Conservation (phyloP, 148 eudicot genomes). For the Spergularia marina region DNA sequence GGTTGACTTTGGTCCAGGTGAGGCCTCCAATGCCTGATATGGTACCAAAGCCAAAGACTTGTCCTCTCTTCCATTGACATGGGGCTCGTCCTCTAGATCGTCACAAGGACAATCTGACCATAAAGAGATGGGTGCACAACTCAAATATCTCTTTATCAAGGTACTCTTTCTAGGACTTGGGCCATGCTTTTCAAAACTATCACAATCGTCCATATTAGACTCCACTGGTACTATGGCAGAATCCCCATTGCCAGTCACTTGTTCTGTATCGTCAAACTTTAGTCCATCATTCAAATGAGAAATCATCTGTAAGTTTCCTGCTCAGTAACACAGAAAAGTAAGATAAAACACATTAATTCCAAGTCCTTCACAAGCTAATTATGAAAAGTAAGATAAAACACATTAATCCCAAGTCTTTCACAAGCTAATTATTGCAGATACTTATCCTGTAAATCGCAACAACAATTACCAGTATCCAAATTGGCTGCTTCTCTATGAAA, state of each 20-base stretch:
- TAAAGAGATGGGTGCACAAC: constrained; percentile 35
- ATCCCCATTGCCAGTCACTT: constrained; percentile 17
- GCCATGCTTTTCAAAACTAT: constrained; percentile 25
- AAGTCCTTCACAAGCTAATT: not conserved
- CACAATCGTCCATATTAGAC: constrained; percentile 14
- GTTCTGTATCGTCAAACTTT: constrained; percentile 14
- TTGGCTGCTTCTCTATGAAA: constrained; percentile 39
- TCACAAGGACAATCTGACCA: constrained; percentile 38
- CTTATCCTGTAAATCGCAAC: not conserved
- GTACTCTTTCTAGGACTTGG: constrained; percentile 35
- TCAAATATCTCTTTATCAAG: constrained; percentile 40
- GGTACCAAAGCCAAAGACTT: constrained; percentile 66
- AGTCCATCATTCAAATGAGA: constrained; percentile 11
- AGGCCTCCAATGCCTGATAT: constrained; percentile 43
- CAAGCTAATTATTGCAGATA: not conserved
- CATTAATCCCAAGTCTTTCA: constrained; percentile 5
- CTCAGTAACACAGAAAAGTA: constrained; percentile 16
- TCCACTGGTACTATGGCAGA: constrained; percentile 17
- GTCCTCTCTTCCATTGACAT: constrained; percentile 27
- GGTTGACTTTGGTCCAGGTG: constrained; percentile 26
- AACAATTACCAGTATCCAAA: constrained; percentile 30
- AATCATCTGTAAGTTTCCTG: constrained; percentile 23
- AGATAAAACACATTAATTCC: constrained; percentile 11
- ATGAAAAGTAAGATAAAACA: not conserved
- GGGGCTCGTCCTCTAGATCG: constrained; percentile 29